phyloP scores from a whole-genome alignment of 345 rosid species.

The Gossypium turneri region DNA sequence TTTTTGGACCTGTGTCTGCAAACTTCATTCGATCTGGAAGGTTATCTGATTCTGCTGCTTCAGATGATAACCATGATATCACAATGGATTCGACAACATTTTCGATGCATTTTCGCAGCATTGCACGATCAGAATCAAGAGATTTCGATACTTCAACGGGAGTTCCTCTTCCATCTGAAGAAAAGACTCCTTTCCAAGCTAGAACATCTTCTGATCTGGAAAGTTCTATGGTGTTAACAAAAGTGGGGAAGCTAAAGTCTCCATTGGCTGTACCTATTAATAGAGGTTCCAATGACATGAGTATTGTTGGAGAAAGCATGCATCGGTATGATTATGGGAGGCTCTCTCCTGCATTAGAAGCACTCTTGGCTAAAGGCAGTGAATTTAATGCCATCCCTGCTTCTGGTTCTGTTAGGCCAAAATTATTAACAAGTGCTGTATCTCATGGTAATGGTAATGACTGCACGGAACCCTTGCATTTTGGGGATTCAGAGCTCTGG shows the following conservation, averaged over 20 bases:
- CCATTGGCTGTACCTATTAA: conserved; percentile 29
- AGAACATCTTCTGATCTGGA: conserved; percentile 43
- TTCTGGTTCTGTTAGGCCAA: conserved; percentile 19
- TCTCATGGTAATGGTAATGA: conserved; percentile 20
- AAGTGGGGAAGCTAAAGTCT: conserved; percentile 40
- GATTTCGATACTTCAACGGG: conserved; percentile 51
- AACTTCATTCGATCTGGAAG: conserved; percentile 69
- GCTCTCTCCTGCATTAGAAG: conserved; percentile 71
- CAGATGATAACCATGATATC: conserved; percentile 68
- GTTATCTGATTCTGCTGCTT: conserved; percentile 58
- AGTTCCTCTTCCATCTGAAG: conserved; percentile 35
- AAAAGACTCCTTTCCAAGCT: conserved; percentile 47
- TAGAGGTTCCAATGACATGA: conserved; percentile 80
- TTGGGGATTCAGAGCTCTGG: conserved; percentile 20
- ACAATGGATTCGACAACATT: conserved; percentile 96
- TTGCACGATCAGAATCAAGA: conserved; percentile 60
- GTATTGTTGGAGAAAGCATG: conserved; percentile 64
- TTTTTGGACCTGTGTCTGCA: conserved; percentile 87
- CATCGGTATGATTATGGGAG: conserved; percentile 58
- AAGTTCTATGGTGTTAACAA: conserved; percentile 55
- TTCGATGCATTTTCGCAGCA: conserved; percentile 86
- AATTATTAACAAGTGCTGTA: conserved; percentile 15
- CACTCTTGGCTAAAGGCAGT: conserved; percentile 55
- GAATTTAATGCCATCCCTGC: conserved; percentile 25
- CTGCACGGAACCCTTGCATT: conserved; percentile 16